Evolutionary conservation across 1,139 yeast genomes (phyloP), one percentile per base, ranked within the genome.

Genomic region (Lodderomyces theae): DNA sequence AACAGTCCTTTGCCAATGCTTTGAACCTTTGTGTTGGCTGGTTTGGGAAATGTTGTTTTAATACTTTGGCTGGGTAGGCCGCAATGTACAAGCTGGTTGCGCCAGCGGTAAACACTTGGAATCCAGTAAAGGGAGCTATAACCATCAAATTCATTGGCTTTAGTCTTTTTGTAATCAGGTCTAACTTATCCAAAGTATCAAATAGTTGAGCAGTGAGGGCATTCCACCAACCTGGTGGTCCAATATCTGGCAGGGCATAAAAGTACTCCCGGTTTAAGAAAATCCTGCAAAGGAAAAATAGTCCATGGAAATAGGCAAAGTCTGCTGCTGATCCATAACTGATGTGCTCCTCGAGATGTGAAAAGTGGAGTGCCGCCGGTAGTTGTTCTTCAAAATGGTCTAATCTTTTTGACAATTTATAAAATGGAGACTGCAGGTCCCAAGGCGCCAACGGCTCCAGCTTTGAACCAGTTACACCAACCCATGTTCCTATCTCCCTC

Each of bases 81-180:
- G 57, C 54, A 36, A 66, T 55, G 37, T 61, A 66, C 18, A 64
- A 51, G 19, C 65, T 53, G 0, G 69, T 64, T 3, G 63, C 60
- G 2, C 66, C 63, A 12, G 58, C 52, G 7, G 69, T 64, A 47
- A 62, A 65, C 2, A 65, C 61, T 43, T 65, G 64, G 45, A 66
- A 65, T 2, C 69, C 68, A 3, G 70, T 62, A 44, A 65, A 64
- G 11, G 71, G 71, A 2, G 71, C 69, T 30, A 64, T 56, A 5
- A 66, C 69, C 64, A 66, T 61, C 42, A 56, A 47, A 41, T 61
- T 55, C 17, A 56, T 51, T 3, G 59, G 56, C 15, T 57, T 51
- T 24, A 65, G 48, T 2, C 53, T 51, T 22, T 48, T 49, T 5
- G 62, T 53, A 29, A 64, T 43, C 16, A 44, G 49, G 19, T 65